phyloP scores from a whole-genome alignment of 208 protist species.

The Polymyxa betae region DNA sequence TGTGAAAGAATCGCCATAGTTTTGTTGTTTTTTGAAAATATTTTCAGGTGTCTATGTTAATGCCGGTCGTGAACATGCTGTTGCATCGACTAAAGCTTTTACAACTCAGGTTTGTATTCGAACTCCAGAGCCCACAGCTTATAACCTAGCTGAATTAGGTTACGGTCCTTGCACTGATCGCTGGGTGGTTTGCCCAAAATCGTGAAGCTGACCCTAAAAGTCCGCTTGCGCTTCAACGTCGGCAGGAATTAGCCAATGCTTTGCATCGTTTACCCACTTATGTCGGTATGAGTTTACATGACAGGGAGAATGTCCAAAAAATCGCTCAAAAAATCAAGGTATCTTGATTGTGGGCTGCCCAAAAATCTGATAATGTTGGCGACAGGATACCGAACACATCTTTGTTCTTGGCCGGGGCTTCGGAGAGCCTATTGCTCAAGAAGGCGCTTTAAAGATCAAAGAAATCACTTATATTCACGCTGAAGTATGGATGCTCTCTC shows the following conservation, averaged over 20 bases:
- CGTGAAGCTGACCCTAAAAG: slow-evolving; percentile 33
- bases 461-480: slow-evolving; percentile 60
- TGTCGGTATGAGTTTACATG: slow-evolving; percentile 66
- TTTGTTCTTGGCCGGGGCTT: slow-evolving; percentile 73
- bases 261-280: slow-evolving; percentile 72
- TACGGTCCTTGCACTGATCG: slow-evolving; percentile 48
- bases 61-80: slow-evolving; percentile 73
- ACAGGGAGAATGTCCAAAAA: slow-evolving; percentile 57
- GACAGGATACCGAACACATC: slow-evolving; percentile 59
- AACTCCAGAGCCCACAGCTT: slow-evolving; percentile 43
- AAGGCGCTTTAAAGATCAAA: slow-evolving; percentile 62
- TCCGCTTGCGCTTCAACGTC: slow-evolving; percentile 41
- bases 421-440: slow-evolving; percentile 66
- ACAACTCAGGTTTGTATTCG: slow-evolving; percentile 71
- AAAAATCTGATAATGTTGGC: neutral
- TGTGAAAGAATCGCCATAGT: neutral
- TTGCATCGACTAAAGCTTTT: slow-evolving; percentile 78
- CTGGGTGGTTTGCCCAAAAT: slow-evolving; percentile 58
- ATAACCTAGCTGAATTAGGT: slow-evolving; percentile 58
- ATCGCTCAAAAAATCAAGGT: slow-evolving; percentile 68
- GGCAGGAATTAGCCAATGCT: slow-evolving; percentile 65
- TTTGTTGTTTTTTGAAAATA: neutral
- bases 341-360: neutral
- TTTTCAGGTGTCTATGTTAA: slow-evolving; percentile 70
- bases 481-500: neutral